Conservation (phyloP, 768 basidiomycete genomes). For the Lentinula sp. region DNA sequence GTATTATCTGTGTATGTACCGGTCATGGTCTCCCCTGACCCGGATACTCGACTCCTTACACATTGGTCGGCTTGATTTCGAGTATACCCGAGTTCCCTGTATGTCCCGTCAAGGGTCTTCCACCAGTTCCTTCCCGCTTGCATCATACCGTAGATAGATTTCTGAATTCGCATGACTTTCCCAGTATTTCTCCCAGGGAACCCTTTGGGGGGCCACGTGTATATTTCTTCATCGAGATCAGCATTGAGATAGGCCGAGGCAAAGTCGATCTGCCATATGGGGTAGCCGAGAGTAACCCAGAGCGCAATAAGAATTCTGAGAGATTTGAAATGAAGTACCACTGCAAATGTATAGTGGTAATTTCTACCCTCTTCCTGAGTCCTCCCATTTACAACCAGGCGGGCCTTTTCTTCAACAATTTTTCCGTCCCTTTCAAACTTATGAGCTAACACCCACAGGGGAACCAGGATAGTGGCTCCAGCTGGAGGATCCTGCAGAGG, state of each 20-base stretch:
- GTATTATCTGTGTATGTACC: constrained; percentile 9
- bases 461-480: not conserved
- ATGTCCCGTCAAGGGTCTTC: constrained; percentile 2
- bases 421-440: not conserved
- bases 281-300: too few species aligned
- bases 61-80: constrained; percentile 8
- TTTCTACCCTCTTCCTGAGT: constrained; percentile 25
- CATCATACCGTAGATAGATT: constrained; percentile 7
- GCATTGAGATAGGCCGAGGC: too few species aligned
- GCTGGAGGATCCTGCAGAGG: not conserved
- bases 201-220: not conserved
- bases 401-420: constrained; percentile 9
- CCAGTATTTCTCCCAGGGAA: not conserved
- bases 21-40: constrained; percentile 4
- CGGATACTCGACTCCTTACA: not conserved
- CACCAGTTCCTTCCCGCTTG: constrained; percentile 9
- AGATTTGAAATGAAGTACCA: constrained; percentile 6
- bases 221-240: constrained; percentile 8
- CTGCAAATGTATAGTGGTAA: constrained; percentile 23
- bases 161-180: not conserved
- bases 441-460: constrained; percentile 3
- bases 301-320: constrained; percentile 13
- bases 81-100: constrained; percentile 4
- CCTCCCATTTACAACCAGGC: constrained; percentile 20
- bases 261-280: too few species aligned